A percentile compares a stretch with the other conserved stretches of the same genome.
Evolutionary conservation across 805 yeast genomes (phyloP).

Genomic region (Pichia sporocuriosa): DNA sequence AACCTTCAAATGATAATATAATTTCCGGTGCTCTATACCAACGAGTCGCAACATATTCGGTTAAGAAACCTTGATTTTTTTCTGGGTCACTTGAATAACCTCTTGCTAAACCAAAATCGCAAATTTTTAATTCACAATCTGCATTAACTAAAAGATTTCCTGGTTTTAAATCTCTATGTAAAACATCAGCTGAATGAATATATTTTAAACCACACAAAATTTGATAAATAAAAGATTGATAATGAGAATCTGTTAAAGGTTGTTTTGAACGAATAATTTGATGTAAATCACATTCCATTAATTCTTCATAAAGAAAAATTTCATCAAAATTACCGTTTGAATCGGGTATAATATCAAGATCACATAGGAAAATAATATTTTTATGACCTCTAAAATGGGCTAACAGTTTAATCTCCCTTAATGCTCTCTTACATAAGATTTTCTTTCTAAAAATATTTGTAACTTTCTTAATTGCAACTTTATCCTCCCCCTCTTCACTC

Average conservation of each 20-base stretch:
- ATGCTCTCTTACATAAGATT: conserved; percentile 83
- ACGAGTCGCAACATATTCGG: conserved; percentile 96
- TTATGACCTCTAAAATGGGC: conserved; percentile 95
- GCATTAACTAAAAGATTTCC: conserved; percentile 90
- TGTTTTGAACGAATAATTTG: conserved; percentile 93
- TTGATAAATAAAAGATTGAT: conserved; percentile 89
- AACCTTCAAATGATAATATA: conserved; percentile 89
- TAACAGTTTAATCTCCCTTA: conserved; percentile 82
- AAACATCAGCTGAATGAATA: conserved; percentile 91
- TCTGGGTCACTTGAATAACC: conserved; percentile 80
- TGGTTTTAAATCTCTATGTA: conserved; percentile 93
- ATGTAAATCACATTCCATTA: conserved; percentile 98
- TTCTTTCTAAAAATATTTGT: conserved; percentile 91
- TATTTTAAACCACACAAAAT: conserved; percentile 88
- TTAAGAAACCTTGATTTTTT: conserved; percentile 85
- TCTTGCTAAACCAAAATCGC: conserved; percentile 95
- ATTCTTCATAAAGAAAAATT: conserved; percentile 86
- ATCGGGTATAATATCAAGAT: conserved; percentile 82
- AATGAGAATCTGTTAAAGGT: conserved; percentile 89
- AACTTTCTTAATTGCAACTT: conserved; percentile 92
- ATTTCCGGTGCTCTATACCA: conserved; percentile 99
- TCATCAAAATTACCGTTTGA: conserved; percentile 73
- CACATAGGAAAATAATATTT: conserved; percentile 91
- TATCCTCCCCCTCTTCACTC: conserved; percentile 67
- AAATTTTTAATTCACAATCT: conserved; percentile 91